These are phyloP conservation scores for Cochlearia excelsa DNA, from an alignment of 345 rosid species.

Conservation along the genomic window DNA sequence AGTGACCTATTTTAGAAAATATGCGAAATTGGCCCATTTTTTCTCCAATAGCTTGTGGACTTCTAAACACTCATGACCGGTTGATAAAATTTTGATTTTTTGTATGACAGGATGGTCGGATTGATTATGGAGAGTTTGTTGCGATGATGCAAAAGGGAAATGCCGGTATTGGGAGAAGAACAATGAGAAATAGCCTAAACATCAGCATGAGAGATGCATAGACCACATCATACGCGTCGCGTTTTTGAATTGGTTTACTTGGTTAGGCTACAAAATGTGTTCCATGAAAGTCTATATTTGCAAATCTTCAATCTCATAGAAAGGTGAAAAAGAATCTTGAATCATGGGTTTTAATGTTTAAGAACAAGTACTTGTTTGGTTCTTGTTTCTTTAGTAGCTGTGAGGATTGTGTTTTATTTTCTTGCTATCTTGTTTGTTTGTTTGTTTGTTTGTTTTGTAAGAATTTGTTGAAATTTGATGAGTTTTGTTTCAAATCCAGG, in stretches of 20 bases:
- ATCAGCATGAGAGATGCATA: conserved; percentile 87
- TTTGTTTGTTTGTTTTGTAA: not conserved
- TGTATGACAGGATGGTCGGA: conserved; percentile 72
- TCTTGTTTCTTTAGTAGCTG: conserved; percentile 25
- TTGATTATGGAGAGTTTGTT: conserved; percentile 93
- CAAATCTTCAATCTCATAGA: conserved; percentile 4
- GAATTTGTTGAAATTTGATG: conserved; percentile 21
- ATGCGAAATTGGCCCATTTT: no score
- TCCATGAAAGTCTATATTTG: not conserved
- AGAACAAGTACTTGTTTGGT: conserved; percentile 10
- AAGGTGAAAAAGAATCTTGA: conserved; percentile 2
- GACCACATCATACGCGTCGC: not conserved
- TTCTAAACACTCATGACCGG: no score
- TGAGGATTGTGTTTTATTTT: conserved; percentile 1
- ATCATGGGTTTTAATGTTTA: conserved; percentile 19
- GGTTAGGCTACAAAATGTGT: conserved; percentile 19
- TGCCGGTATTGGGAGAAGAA: conserved; percentile 92
- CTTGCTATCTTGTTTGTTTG: conserved; percentile 30
- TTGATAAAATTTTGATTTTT: no score
- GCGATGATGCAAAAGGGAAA: conserved; percentile 99
- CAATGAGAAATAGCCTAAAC: conserved; percentile 90
- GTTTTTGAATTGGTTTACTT: not conserved
- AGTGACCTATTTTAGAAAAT: no score
- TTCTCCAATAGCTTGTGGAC: no score
- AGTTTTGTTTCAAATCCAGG: conserved; percentile 28